Evolutionary conservation across 2,329 filamentous ascomycete genomes (phyloP), one percentile per base, ranked within the genome.

Genomic region (Stachybotrys elegans): DNA sequence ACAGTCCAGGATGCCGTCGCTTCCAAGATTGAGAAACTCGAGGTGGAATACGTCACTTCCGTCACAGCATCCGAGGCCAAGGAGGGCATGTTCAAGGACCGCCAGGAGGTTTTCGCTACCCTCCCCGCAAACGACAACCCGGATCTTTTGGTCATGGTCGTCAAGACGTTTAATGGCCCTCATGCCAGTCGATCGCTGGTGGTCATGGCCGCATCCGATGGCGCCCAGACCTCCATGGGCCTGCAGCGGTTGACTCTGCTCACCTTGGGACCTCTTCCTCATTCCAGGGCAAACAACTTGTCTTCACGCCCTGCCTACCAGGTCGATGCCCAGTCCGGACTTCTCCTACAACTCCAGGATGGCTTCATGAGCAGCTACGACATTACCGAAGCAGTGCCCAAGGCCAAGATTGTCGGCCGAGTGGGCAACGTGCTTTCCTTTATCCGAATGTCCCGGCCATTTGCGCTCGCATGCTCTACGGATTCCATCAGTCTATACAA

Each of bases 401-500:
- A 76, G 51, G 61, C 82, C 21, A 72, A 74, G 44, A 80, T 81
- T 13, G 69, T 65, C 13, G 67, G 84, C 21, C 63, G 71, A 6
- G 66, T 76, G 32, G 64, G 73, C 5, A 72, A 67, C 2, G 69
- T 81, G 3, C 69, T 71, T 17, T 84, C 83, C 2, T 87, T 88
- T 54, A 58, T 84, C 6, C 76, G 83, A 6, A 67, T 90, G 0
- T 86, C 84, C 7, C 78, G 76, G 45, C 80, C 84, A 7, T 79
- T 84, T 5, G 62, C 88, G 2, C 70, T 91, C 36, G 74, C 79
- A 2, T 71, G 78, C n/a, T 81, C 81, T 0, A 55, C 71, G 1
- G 65, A 71, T 9, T 70, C 73, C 1, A 75, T 86, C 32, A 73
- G 69, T 34, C 70, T 88, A 13, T 86, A 84, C 59, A 88, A 89